phyloP scores from a whole-genome alignment of 306 rosid genomes.

The Luffa acutangula region DNA sequence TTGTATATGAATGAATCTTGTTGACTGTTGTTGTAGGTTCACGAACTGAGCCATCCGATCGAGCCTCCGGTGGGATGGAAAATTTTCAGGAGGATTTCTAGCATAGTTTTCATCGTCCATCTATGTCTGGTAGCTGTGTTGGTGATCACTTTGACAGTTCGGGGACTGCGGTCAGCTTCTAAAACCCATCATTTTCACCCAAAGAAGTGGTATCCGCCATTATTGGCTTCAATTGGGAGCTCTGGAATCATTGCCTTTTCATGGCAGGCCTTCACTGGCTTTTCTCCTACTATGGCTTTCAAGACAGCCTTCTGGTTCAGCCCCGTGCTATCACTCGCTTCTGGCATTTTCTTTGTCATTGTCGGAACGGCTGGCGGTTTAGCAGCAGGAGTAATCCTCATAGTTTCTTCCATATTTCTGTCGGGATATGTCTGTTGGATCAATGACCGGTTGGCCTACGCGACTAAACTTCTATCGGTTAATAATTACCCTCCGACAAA shows the following conservation, averaged over 20 bases:
- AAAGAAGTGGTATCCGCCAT: slow-evolving; percentile 44
- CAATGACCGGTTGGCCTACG: slow-evolving; percentile 33
- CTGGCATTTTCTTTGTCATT: slow-evolving; percentile 29
- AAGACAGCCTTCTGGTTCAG: slow-evolving; percentile 42
- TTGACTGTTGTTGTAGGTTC: slow-evolving; percentile 21
- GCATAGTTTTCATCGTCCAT: slow-evolving; percentile 36
- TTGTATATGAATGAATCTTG: neutral
- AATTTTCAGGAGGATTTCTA: slow-evolving; percentile 19
- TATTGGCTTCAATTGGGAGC: slow-evolving; percentile 20
- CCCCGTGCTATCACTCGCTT: slow-evolving; percentile 42
- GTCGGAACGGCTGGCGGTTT: slow-evolving; percentile 30
- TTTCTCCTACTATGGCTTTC: slow-evolving; percentile 38
- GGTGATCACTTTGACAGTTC: slow-evolving; percentile 24
- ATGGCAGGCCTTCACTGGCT: slow-evolving; percentile 41
- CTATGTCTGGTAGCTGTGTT: slow-evolving; percentile 26
- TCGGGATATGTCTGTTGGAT: slow-evolving; percentile 69
- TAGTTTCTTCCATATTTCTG: slow-evolving; percentile 32
- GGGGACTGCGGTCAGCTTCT: slow-evolving; percentile 26
- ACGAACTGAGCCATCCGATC: slow-evolving; percentile 22
- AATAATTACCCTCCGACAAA: slow-evolving; percentile 28
- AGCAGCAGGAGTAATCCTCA: slow-evolving; percentile 28
- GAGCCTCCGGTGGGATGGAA: slow-evolving; percentile 15
- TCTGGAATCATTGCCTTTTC: slow-evolving; percentile 38
- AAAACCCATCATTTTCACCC: slow-evolving; percentile 46
- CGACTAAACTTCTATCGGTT: slow-evolving; percentile 28